Conservation (phyloP, 2,329 filamentous ascomycete genomes). For the Tricladium varicosporioides region DNA sequence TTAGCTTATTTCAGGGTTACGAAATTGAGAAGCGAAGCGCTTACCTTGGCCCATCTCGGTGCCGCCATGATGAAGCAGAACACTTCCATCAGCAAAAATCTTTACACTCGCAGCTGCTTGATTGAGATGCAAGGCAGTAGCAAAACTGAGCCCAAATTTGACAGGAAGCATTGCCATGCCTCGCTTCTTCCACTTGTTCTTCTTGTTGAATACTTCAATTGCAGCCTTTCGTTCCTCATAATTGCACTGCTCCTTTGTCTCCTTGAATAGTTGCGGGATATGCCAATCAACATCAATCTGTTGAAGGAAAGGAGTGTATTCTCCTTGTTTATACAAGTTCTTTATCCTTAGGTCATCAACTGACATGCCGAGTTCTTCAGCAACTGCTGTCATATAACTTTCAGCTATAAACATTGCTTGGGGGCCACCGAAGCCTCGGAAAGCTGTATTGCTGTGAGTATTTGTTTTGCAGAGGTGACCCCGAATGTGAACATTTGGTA, state of each 20-base stretch:
- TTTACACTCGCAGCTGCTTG: conserved; percentile 94
- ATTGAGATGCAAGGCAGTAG: conserved; percentile 93
- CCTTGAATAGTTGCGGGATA: conserved; percentile 92
- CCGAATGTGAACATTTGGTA: conserved; percentile 83
- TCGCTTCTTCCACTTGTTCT: conserved; percentile 93
- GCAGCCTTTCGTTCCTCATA: conserved; percentile 69
- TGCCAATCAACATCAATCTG: conserved; percentile 79
- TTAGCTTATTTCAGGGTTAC: too few relatives aligned
- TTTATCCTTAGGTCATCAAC: conserved; percentile 79
- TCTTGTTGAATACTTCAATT: conserved; percentile 75
- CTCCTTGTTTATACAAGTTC: conserved; percentile 80
- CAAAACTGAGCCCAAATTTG: conserved; percentile 90
- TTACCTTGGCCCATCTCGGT: conserved; percentile 95
- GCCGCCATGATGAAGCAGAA: conserved; percentile 91
- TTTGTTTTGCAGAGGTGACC: conserved; percentile 92
- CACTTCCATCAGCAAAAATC: conserved; percentile 92
- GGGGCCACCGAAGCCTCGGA: conserved; percentile 93
- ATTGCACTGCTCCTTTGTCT: conserved; percentile 73
- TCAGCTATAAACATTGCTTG: conserved; percentile 96
- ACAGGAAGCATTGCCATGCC: conserved; percentile 78
- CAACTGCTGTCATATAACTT: conserved; percentile 84
- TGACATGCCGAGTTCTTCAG: conserved; percentile 81
- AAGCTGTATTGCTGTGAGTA: conserved; percentile 95
- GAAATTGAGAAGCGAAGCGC: too few relatives aligned
- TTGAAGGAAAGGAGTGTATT: conserved; percentile 90